Evolutionary conservation across 306 rosid genomes (phyloP), one percentile per base, ranked within the genome.

Genomic region (Boehmeria nivea): DNA sequence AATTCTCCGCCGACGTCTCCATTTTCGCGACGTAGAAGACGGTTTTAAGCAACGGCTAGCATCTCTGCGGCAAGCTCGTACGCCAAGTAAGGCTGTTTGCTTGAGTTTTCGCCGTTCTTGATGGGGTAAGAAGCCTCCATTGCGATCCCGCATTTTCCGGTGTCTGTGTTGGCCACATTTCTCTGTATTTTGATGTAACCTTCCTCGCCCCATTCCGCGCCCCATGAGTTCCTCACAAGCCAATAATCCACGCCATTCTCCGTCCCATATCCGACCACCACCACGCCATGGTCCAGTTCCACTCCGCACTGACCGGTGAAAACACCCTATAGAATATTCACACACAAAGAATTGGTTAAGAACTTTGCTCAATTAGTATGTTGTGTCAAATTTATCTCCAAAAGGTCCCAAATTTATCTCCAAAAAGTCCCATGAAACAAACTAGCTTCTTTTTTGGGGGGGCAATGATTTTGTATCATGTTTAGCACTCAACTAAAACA

Each of bases 181-280:
- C 99, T 84, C 59, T 91, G 64, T 0, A 91, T 12, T 73, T 78
- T 91, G 76, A 91, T 66, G 67, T 91, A 91, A 4, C 99, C 99
- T 48, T 71, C 67, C 69, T 91, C 96, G 16, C 99, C 96, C 96
- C 99, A 91, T 4, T 24, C 48, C 46, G 65, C 63, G 43, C 99
- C 99, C 99, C 99, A 91, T 15, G 96, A 91, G 60, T 91, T 91
- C 82, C 96, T 87, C 63, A 87, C 93, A 1, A 91, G 76, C 99
- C 99, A 87, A 68, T 84, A 91, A 47, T 91, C 99, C 6, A 64
- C 44, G 12, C 93, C 96, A 44, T 87, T 76, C 70, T 87, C 96
- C 12, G 69, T 66, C 16, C 98, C 98, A 63, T 87, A 91, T 23
- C 98, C 98, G 15, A 84, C 84, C 20, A 67, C 87, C 7, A 78